Evolutionary conservation across 2,329 filamentous ascomycete species (phyloP).

Genomic region (Teratosphaeria nubilosa): DNA sequence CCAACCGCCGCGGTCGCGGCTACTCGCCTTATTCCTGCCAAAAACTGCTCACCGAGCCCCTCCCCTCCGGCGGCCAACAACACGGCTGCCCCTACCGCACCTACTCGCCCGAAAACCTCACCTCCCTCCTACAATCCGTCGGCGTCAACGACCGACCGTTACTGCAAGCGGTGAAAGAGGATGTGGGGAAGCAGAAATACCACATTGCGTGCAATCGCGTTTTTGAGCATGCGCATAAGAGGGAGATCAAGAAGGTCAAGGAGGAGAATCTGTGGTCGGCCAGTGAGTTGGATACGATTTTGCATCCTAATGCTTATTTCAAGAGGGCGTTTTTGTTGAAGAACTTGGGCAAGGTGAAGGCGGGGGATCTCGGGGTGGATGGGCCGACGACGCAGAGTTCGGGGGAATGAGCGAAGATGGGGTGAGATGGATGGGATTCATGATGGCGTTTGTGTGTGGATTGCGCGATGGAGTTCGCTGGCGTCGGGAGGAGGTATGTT

Average conservation of each 20-base stretch:
- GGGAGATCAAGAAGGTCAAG: slow-evolving; percentile 41
- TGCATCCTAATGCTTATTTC: slow-evolving; percentile 97
- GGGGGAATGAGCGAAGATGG: background rate
- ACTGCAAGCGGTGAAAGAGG: slow-evolving; percentile 72
- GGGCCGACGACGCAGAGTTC: slow-evolving; percentile 5
- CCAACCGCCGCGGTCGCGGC: slow-evolving; percentile 73
- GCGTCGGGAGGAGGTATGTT: too few species aligned
- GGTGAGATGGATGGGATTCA: background rate
- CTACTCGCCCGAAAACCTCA: slow-evolving; percentile 79
- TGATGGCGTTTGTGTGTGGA: background rate
- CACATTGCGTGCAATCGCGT: slow-evolving; percentile 96
- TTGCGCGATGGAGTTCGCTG: too few species aligned
- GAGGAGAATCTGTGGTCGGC: slow-evolving; percentile 40
- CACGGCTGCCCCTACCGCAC: slow-evolving; percentile 97
- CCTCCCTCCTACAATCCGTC: slow-evolving; percentile 61
- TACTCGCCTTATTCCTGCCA: slow-evolving; percentile 92
- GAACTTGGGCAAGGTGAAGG: slow-evolving; percentile 51
- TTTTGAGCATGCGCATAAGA: slow-evolving; percentile 77
- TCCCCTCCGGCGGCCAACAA: slow-evolving; percentile 69
- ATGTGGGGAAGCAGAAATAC: slow-evolving; percentile 78
- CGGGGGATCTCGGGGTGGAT: slow-evolving; percentile 28
- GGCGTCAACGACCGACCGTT: slow-evolving; percentile 72
- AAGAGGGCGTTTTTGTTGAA: slow-evolving; percentile 87
- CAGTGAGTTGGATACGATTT: slow-evolving; percentile 81
- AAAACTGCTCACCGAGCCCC: slow-evolving; percentile 83